Evolutionary conservation across 2,329 filamentous ascomycete genomes (phyloP).

Genomic region (Trichoderma afroharzianum): DNA sequence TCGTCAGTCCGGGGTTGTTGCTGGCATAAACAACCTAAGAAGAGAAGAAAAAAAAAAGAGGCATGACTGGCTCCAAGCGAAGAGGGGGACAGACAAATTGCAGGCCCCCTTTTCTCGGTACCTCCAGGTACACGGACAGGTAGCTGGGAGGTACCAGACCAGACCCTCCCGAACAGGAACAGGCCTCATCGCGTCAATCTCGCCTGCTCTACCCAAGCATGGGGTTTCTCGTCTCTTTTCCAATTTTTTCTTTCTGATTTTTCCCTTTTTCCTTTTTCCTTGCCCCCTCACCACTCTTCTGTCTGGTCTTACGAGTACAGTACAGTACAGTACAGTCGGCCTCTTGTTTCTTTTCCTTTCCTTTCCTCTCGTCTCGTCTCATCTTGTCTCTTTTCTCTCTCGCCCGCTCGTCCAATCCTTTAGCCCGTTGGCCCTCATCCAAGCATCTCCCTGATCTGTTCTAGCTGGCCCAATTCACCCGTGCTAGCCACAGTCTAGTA

Average conservation of each 20-base stretch:
- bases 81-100: conserved; percentile 2
- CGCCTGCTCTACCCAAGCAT: background rate
- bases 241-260: background rate
- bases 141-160: background rate
- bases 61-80: background rate
- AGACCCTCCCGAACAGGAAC: background rate
- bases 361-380: background rate
- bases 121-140: background rate
- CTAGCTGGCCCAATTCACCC: background rate
- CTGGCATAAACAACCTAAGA: background rate
- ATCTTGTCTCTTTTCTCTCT: background rate
- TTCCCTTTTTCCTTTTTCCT: background rate
- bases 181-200: conserved; percentile 13
- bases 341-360: background rate
- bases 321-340: background rate
- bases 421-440: conserved; percentile 3
- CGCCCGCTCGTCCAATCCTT: conserved; percentile 4
- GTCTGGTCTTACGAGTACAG: background rate
- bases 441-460: background rate
- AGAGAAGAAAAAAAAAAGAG: background rate
- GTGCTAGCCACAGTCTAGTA: background rate
- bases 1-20: conserved; percentile 2
- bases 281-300: background rate
- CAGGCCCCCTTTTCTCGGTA: conserved; percentile 9
- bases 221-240: background rate